These are phyloP conservation scores for Calcarisporium arbuscula DNA, from an alignment of 2,329 filamentous ascomycete species.

Conservation along the genomic window DNA sequence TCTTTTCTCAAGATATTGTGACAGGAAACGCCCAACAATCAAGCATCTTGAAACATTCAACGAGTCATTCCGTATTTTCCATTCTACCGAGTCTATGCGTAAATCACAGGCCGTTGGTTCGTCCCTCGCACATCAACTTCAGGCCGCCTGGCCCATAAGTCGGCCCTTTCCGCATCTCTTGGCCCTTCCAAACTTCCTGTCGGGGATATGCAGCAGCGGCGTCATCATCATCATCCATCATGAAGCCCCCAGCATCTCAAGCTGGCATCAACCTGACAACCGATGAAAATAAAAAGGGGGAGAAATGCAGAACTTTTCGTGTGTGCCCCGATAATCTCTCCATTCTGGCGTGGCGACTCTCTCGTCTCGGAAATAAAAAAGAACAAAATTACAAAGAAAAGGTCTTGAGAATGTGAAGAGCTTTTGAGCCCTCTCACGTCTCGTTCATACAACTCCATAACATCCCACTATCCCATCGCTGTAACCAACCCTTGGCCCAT, in stretches of 20 bases:
- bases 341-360: too few species aligned
- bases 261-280: constrained; percentile 17
- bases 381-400: constrained; percentile 19
- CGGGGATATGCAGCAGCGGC: constrained; percentile 11
- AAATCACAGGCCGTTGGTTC: constrained; percentile 23
- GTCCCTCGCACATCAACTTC: constrained; percentile 12
- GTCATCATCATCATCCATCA: constrained; percentile 21
- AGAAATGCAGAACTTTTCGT: constrained; percentile 28
- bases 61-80: constrained; percentile 25
- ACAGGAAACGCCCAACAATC: too few species aligned
- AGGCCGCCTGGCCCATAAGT: constrained; percentile 6
- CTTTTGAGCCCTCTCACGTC: too few species aligned
- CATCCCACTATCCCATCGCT: constrained; percentile 12
- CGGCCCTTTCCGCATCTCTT: too few species aligned
- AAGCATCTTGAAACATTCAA: too few species aligned
- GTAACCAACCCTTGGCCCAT: constrained; percentile 10
- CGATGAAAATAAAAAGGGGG: constrained; percentile 21
- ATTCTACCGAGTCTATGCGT: constrained; percentile 33
- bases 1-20: too few species aligned
- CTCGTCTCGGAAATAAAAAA: constrained; percentile 20
- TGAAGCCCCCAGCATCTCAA: constrained; percentile 15
- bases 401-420: too few species aligned
- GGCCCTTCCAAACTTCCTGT: constrained; percentile 8
- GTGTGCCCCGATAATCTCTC: constrained; percentile 26
- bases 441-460: constrained; percentile 13